Evolutionary conservation across 1,284 basidiomycete genomes (phyloP).

Genomic region (Moesziomyces globuligerus): DNA sequence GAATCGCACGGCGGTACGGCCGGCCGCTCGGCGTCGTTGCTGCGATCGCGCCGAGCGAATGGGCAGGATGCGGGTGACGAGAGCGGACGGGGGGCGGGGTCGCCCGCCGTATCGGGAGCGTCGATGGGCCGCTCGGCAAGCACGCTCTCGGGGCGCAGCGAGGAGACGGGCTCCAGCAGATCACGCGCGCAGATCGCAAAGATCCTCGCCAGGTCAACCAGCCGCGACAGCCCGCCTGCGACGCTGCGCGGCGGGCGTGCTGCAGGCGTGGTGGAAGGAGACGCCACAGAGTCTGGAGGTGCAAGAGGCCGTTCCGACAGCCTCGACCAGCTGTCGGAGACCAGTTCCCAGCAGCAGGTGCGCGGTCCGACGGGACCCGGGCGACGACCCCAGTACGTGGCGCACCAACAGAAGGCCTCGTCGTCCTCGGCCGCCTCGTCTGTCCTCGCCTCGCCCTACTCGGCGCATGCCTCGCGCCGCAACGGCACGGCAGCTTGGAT

Average conservation of each 20-base stretch:
- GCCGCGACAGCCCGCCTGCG: slow-evolving; percentile 13
- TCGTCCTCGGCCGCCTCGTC: slow-evolving; percentile 22
- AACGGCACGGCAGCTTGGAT: neutral
- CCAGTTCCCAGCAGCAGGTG: slow-evolving; percentile 17
- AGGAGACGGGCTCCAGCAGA: slow-evolving; percentile 17
- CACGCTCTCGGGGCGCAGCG: slow-evolving; percentile 21
- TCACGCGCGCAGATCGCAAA: slow-evolving; percentile 55
- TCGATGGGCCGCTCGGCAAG: slow-evolving; percentile 21
- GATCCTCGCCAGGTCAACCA: slow-evolving; percentile 51
- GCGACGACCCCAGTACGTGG: slow-evolving; percentile 3
- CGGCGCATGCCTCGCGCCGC: neutral
- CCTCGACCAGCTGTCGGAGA: slow-evolving; percentile 26
- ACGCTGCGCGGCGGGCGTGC: neutral
- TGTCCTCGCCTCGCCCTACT: slow-evolving; percentile 9
- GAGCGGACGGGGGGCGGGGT: neutral
- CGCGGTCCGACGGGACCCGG: no score
- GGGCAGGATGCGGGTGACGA: slow-evolving; percentile 6
- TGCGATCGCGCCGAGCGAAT: neutral
- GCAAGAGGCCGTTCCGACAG: slow-evolving; percentile 18
- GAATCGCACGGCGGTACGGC: slow-evolving; percentile 4
- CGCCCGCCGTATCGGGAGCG: neutral
- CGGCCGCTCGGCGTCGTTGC: neutral
- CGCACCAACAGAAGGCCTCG: slow-evolving; percentile 18
- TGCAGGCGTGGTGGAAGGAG: neutral
- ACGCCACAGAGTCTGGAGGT: no score